These are phyloP conservation scores for Sclerotinia borealis DNA, from an alignment of 2,329 filamentous ascomycete genomes.

Conservation along the genomic window DNA sequence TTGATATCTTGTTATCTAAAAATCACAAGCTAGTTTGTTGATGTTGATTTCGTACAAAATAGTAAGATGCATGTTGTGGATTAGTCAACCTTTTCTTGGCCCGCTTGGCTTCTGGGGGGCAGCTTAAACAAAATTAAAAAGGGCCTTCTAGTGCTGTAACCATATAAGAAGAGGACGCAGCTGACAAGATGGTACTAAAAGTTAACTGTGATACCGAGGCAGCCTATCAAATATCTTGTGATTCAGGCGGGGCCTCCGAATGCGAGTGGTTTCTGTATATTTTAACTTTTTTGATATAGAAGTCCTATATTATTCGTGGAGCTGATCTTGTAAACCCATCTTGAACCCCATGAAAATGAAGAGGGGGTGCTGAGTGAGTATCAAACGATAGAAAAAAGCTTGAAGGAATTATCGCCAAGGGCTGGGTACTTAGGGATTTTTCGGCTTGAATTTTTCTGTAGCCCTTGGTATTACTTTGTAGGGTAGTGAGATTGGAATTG, in stretches of 20 bases:
- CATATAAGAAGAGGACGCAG: not conserved
- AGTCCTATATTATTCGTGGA: not conserved
- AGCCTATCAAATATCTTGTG: not conserved
- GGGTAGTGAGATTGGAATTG: not conserved
- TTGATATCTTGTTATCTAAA: not conserved
- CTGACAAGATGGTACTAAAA: not conserved
- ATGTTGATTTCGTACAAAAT: not conserved
- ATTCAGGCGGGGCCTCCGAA: not conserved
- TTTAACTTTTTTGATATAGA: not conserved
- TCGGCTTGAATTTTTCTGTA: not conserved
- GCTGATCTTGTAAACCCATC: not conserved
- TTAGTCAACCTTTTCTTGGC: not conserved
- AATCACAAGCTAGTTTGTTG: not conserved
- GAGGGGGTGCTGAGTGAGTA: not conserved
- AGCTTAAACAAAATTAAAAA: conserved; percentile 1
- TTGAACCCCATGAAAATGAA: not conserved
- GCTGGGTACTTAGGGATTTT: conserved; percentile 6
- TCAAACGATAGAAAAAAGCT: not conserved
- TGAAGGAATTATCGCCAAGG: conserved; percentile 7
- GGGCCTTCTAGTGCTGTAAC: conserved; percentile 8
- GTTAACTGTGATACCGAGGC: not conserved
- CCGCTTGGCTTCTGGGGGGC: conserved; percentile 1
- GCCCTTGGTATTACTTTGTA: conserved; percentile 2
- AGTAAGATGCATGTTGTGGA: conserved; percentile 2
- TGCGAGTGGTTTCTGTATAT: not conserved